A percentile compares a stretch with the other conserved stretches of the same genome.
phyloP scores from a whole-genome alignment of 2,329 filamentous ascomycete species.

The Penicillium sp. region DNA sequence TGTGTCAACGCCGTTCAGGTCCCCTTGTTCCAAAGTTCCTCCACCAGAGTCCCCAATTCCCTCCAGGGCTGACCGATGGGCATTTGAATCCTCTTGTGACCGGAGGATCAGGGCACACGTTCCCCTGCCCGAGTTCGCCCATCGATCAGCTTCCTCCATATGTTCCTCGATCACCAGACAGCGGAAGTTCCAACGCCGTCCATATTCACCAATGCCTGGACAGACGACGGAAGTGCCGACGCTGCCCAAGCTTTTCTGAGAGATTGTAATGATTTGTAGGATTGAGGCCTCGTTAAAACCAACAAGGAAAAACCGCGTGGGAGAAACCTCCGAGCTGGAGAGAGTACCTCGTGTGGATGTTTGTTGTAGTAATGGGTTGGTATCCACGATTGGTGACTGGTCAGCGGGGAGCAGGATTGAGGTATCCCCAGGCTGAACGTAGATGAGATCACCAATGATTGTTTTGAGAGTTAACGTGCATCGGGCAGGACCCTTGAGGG shows the following conservation, averaged over 20 bases:
- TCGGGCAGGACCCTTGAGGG: neutral
- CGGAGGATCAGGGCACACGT: no score
- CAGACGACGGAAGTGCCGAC: neutral
- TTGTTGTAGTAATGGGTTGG: neutral
- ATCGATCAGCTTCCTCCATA: neutral
- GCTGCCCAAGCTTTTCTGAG: neutral
- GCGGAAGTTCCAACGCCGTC: no score
- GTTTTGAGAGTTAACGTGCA: neutral
- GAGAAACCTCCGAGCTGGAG: neutral
- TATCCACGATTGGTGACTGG: neutral
- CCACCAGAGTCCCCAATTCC: no score
- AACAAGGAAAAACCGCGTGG: neutral
- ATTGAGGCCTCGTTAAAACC: conserved; percentile 5
- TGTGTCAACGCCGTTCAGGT: no score
- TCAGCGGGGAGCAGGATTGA: neutral
- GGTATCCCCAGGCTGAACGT: neutral
- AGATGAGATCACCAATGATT: neutral
- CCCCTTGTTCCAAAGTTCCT: no score
- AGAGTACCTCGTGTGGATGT: neutral
- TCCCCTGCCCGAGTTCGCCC: no score
- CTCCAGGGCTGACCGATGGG: neutral
- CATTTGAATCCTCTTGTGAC: neutral
- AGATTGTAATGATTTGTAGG: neutral
- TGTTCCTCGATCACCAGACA: no score
- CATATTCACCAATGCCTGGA: no score